phyloP scores from a whole-genome alignment of 108 stramenopile species.

The Fragilaria crotonensis region DNA sequence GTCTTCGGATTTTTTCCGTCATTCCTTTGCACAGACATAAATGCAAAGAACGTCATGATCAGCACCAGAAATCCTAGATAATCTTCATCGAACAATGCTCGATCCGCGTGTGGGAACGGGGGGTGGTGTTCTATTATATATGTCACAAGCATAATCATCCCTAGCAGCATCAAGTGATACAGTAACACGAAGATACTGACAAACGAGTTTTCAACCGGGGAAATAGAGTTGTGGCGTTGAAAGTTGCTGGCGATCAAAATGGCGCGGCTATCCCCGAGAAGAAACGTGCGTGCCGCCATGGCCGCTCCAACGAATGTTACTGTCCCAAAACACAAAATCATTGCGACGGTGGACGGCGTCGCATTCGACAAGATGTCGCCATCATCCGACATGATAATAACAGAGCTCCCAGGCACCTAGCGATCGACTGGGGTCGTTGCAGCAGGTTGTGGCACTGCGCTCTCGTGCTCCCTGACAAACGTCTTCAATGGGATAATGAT shows the following conservation, averaged over 20 bases:
- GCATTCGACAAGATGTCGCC: constrained; percentile 5
- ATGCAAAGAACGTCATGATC: constrained; percentile 12
- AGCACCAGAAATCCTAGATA: constrained; percentile 24
- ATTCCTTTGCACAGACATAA: constrained; percentile 22
- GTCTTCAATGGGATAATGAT: too few species aligned
- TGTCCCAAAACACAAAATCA: constrained; percentile 31
- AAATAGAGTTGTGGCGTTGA: neutral
- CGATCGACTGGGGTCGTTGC: too few species aligned
- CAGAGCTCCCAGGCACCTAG: too few species aligned
- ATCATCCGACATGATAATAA: constrained; percentile 4
- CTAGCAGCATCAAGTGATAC: constrained; percentile 29
- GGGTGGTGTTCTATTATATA: constrained; percentile 35
- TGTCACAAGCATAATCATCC: constrained; percentile 19
- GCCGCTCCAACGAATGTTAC: constrained; percentile 26
- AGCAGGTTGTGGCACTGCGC: too few species aligned
- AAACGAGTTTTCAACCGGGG: constrained; percentile 17
- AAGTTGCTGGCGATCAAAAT: constrained; percentile 6
- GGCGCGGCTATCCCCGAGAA: constrained; percentile 27
- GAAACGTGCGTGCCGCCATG: constrained; percentile 20
- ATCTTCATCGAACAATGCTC: constrained; percentile 31
- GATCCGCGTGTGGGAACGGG: constrained; percentile 11
- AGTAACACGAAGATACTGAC: constrained; percentile 24
- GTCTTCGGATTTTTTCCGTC: neutral
- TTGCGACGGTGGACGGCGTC: constrained; percentile 24
- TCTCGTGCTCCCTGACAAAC: too few species aligned